Evolutionary conservation across 352 stramenopile genomes (phyloP).

Genomic region (Phytophthora pluvialis): DNA sequence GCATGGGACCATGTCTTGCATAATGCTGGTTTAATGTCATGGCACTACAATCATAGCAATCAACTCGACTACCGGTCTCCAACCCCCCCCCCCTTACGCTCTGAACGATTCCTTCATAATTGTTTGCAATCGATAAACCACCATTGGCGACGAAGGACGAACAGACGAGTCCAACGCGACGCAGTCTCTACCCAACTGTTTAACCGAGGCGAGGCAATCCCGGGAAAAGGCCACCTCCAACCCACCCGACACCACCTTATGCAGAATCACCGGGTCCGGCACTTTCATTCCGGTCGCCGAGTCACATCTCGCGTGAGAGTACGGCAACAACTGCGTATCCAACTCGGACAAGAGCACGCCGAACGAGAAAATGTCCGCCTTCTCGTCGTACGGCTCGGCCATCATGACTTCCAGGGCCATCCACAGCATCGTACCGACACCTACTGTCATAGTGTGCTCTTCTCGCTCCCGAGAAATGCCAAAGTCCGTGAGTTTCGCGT

Average conservation of each 20-base stretch:
- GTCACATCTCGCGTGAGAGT: slow-evolving; percentile 21
- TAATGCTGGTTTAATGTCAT: no score
- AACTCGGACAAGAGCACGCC: slow-evolving; percentile 39
- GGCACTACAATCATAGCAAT: no score
- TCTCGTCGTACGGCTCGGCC: slow-evolving; percentile 42
- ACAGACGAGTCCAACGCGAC: slow-evolving; percentile 5
- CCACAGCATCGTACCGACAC: slow-evolving; percentile 37
- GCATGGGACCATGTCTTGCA: no score
- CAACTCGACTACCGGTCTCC: no score
- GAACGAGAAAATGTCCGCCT: slow-evolving; percentile 47
- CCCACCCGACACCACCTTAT: slow-evolving; percentile 15
- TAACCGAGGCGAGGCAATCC: not conserved
- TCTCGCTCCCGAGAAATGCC: slow-evolving; percentile 28
- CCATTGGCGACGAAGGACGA: slow-evolving; percentile 21
- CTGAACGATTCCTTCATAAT: slow-evolving; percentile 20
- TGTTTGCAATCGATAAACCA: slow-evolving; percentile 22
- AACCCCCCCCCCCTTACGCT: no score
- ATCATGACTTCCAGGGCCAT: slow-evolving; percentile 7
- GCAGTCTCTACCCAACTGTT: slow-evolving; percentile 20
- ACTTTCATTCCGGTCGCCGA: slow-evolving; percentile 4
- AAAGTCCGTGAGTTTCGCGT: slow-evolving; percentile 52
- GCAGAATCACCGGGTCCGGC: slow-evolving; percentile 23
- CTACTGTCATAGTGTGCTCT: slow-evolving; percentile 41
- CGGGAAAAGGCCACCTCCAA: slow-evolving; percentile 24
- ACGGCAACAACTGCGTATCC: slow-evolving; percentile 25